Evolutionary conservation across 495 filamentous ascomycete species (phyloP), one percentile per base, ranked within the genome.

Genomic region (Aspergillus diversus): DNA sequence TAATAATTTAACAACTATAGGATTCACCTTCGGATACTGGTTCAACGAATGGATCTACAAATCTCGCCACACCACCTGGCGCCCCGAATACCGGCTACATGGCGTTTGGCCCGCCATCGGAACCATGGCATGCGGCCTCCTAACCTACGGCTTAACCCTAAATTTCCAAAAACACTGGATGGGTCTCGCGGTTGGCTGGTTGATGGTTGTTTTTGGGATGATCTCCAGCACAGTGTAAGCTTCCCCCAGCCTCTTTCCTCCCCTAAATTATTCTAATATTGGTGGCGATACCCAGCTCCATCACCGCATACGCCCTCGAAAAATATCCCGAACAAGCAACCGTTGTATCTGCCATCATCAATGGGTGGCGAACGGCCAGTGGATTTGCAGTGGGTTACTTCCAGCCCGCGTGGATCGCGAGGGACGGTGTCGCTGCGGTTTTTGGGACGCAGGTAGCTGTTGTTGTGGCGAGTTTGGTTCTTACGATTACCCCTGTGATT

Each of bases 371-470:
- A 8, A 80, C 77, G 8, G 73, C 73, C 31, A 76, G 77, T 57
- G 81, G 81, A 3, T 83, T 83, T 51, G 71, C 71, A 0, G 77
- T 83, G 16, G 75, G 71, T 13, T 83, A 83, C 54, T 81, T 83
- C 70, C 78, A 83, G 64, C 65, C 74, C 15, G 58, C 70, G 1
- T 83, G 81, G 81, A 79, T 80, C 16, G 60, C 57, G 11, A 63
- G 61, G 1, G 76, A 76, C 59, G 80, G 80, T 4, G 47, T 75
- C 1, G 80, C 75, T 0, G 67, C 80, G 1, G 73, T 80, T 0
- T 82, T 83, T 67, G 80, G 80, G 0, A 68, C 72, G 2, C 80
- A 83, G 63, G 78, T 76, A 16, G 72, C 68, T 16, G 71, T 82
- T 32, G 69, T 82, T 8, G 71, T 72, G 34, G 68, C 66, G 3